Base-by-base conservation (phyloP, 805 yeast genomes). In the Yarrowia osloensis region DNA sequence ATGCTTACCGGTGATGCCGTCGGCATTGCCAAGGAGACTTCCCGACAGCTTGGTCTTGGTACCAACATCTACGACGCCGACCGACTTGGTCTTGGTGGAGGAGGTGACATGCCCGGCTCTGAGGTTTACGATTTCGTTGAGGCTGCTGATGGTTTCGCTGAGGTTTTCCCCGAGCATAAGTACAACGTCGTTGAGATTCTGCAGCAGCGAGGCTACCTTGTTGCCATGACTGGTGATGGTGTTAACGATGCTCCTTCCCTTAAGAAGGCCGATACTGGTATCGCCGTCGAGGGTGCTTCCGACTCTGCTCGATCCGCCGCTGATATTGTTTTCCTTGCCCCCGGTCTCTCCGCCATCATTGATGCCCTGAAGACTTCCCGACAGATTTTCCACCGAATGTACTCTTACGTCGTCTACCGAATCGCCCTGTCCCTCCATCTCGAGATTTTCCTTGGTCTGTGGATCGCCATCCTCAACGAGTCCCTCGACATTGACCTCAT, bases 1-100 rank as follows among this genome's bases (percentile, higher is more conserved):
- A 92, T 92, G 97, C 88, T 92, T 81, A 92, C 97, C 83, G 97
- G 97, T 88, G 97, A 92, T 84, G 97, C 97, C 81, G 97, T 92
- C 78, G 97, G 97, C 86, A 92, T 92, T 83, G 97, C 97, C 77
- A 90, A 91, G 87, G 97, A 92, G 85, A 92, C 97, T 79, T 91
- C 97, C 83, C 90, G 97, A 83, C 97, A 92, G 86, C 87, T 92
- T 80, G 97, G 97, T 81, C 84, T 92, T 75, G 97, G 97, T 83
- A 89, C 96, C 75, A 91, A 91, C 89, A 91, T 92, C 77, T 92
- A 90, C 85, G 92, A 92, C 80, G 97, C 97, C 77, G 97, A 92
- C 84, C 88, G 94, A 83, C 87, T 92, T 81, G 97, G 97, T 86
- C 85, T 92, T 77, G 92, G 96, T 79, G 82, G 84, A 70, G 85